These are phyloP conservation scores for Leishmania braziliensis DNA, from an alignment of 208 protist genomes.

Conservation along the genomic window DNA sequence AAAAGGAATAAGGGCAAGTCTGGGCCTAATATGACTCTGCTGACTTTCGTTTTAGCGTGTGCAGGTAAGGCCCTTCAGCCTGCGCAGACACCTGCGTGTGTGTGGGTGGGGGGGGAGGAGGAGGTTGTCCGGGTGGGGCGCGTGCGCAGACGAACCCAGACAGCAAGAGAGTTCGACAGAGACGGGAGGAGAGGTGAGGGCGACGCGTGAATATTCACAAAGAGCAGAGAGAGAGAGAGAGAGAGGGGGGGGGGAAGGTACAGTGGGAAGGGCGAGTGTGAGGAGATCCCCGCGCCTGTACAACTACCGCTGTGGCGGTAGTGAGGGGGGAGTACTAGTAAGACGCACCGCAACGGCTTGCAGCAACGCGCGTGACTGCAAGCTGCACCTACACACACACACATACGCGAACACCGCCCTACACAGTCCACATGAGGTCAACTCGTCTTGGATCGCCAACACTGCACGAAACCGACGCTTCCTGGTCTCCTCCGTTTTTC, in stretches of 20 bases:
- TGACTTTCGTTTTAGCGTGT: slow-evolving; percentile 23
- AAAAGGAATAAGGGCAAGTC: background rate
- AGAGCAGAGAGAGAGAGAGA: background rate
- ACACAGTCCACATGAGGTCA: background rate
- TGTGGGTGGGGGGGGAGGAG: background rate
- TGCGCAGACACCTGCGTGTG: background rate
- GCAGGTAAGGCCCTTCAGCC: background rate
- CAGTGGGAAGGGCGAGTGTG: background rate
- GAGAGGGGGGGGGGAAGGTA: background rate
- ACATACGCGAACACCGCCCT: background rate
- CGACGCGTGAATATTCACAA: background rate
- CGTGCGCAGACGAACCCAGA: background rate
- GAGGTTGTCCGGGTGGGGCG: background rate
- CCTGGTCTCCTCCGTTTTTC: background rate
- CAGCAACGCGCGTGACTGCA: background rate
- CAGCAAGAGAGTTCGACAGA: background rate
- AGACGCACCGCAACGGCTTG: background rate
- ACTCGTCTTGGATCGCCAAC: background rate
- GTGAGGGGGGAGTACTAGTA: background rate
- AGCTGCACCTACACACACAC: background rate
- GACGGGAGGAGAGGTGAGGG: background rate
- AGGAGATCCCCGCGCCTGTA: background rate
- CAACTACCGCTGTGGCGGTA: background rate
- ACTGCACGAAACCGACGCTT: background rate
- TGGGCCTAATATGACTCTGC: background rate